Evolutionary conservation across 1,139 yeast species (phyloP), one percentile per base, ranked within the genome.

Genomic region (Blastobotrys niveus): DNA sequence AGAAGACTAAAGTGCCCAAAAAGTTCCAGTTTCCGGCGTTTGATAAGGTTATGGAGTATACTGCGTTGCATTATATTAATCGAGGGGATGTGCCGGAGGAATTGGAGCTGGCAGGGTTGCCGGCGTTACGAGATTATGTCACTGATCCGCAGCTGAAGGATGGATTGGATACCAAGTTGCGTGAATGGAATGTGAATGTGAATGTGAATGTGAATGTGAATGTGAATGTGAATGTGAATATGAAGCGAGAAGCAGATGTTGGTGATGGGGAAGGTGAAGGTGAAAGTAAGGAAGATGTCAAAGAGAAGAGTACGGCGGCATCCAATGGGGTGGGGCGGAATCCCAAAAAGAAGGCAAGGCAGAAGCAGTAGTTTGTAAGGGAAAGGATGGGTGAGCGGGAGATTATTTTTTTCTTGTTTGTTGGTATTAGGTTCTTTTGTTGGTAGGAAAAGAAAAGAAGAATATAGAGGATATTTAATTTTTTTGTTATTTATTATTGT

Each of bases 11-110:
- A 48, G 96, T 88, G 1, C 89, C 91, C 0, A 71, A 78, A 45
- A 79, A 77, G 54, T 88, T 81, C 63, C 71, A 86, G 39, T 88
- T 84, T 58, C 96, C 96, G 0, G 73, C 74, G 62, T 86, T 87
- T 58, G 75, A 80, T 48, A 75, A 71, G 49, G 81, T 84, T 3
- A 63, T 86, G 60, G 83, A 93, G 89, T 67, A 78, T 21, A 67
- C 82, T 3, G 65, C 59, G 5, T 32, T 48, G 10, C 41, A 50
- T 33, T 49, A 48, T 40, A 9, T 27, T 3, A 21, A 20, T 10
- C 8, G 12, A 9, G 10, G 14, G 5, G 21, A 22, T 20, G 3
- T 20, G 26, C 43, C 37, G 12, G 12, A 25, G n/a, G n/a, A 22
- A 17, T 25, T 39, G 19, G 43, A 39, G 20, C 10, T 39, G 15